Base-by-base conservation (phyloP, 495 filamentous ascomycete species). In the Trichocladium antarcticum region DNA sequence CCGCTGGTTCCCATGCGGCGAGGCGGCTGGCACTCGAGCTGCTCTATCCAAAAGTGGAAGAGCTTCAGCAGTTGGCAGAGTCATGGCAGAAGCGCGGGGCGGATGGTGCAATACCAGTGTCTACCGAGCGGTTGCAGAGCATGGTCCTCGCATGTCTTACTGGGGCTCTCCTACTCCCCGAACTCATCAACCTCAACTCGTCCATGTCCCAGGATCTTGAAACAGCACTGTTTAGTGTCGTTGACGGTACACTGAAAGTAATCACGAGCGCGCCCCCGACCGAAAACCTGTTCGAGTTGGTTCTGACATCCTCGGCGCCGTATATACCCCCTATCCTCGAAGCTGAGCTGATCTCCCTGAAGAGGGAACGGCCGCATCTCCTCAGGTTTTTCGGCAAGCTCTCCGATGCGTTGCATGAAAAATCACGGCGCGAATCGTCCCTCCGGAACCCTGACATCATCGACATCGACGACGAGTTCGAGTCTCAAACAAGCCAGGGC, bases 401-500 rank as follows among this genome's bases (percentile, higher is more conserved):
- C 5, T 73, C 71, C 1, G 42, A 57, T 22, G 55, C 67, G 3
- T 65, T 86, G 20, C 74, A 77, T 29, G 66, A 67, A 16, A 70
- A 57, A 34, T 37, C 46, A 6, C 40, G 45, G 6, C 57, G 52
- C 22, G 60, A 60, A 32, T 55, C 55, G 6, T 60, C 59, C 14
- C 45, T 52, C 5, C 52, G 63, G 0, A 49, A 59, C 11, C 64
- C 68, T 29, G 82, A 89, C 55, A 54, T 68, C 12, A 88, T 94
- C 85, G 88, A 95, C 48, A 59, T 94, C 19, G 88, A 95, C 53
- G 78, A 83, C 43, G 76, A 74, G 12, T 80, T 88, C 22, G 75
- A 79, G 22, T 73, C 74, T 3, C 72, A 79, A 39, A 57, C 60
- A 39, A 80, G 74, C 51, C 70, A 71, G 34, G 64, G 50, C 39